These are phyloP conservation scores for Silene vulgaris DNA, from an alignment of 179 eudicot genomes.

Conservation along the genomic window DNA sequence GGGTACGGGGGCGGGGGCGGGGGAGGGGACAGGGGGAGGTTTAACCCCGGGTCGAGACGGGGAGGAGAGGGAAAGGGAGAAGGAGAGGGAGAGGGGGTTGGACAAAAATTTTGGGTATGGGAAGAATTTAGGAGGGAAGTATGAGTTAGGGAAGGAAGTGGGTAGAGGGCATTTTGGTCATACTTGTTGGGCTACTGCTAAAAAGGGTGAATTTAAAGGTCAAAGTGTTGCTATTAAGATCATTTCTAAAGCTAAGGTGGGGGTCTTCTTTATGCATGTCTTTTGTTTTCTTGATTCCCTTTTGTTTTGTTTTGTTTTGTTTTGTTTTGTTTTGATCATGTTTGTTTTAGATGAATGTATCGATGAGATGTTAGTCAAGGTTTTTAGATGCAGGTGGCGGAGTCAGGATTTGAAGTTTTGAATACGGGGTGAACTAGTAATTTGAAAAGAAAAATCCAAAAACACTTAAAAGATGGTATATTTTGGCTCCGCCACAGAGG, in stretches of 20 bases:
- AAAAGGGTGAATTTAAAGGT: constrained; percentile 74
- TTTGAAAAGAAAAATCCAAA: too few relatives aligned
- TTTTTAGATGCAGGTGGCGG: neutral
- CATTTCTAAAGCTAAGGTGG: constrained; percentile 93
- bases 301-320: neutral
- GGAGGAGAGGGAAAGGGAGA: constrained; percentile 26
- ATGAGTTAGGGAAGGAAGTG: constrained; percentile 84
- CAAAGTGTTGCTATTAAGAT: constrained; percentile 74
- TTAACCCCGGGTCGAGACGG: constrained; percentile 35
- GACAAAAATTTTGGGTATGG: constrained; percentile 81
- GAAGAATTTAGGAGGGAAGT: constrained; percentile 61
- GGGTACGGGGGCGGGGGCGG: constrained; percentile 5
- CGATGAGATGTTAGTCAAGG: neutral
- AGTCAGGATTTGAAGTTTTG: too few relatives aligned
- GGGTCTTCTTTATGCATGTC: constrained; percentile 26
- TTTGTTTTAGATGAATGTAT: neutral
- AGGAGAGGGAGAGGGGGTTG: constrained; percentile 35
- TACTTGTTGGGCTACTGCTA: constrained; percentile 82
- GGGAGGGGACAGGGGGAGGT: too few relatives aligned
- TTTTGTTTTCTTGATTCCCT: neutral
- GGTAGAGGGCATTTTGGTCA: constrained; percentile 99
- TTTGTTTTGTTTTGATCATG: neutral
- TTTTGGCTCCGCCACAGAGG: too few relatives aligned
- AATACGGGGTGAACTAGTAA: too few relatives aligned
- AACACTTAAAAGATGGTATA: too few relatives aligned